Percentiles rank a stretch among this genome's conserved stretches.
Conservation (phyloP, 176 grass and related monocot genomes). For the Elaeis guineensis region DNA sequence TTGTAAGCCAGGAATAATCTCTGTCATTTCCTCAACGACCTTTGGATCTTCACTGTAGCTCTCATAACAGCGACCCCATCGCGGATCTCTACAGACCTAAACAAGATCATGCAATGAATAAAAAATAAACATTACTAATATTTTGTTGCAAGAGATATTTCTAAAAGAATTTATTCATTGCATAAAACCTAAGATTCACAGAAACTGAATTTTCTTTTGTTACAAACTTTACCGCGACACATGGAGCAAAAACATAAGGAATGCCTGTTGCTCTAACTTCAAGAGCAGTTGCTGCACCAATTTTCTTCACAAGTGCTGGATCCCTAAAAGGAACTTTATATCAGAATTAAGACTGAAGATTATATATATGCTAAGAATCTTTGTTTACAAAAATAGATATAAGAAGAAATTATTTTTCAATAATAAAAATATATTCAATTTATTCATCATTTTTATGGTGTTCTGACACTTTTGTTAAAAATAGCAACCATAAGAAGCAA, state of each 20-base stretch:
- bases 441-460: too few relatives aligned
- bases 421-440: too few relatives aligned
- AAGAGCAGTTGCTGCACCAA: slow-evolving; percentile 1
- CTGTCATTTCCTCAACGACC: neutral
- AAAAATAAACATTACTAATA: neutral
- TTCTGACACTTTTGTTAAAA: too few relatives aligned
- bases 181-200: too few relatives aligned
- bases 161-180: too few relatives aligned
- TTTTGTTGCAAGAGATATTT: neutral
- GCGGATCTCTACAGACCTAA: slow-evolving; percentile 10
- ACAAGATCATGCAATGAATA: neutral
- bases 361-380: too few relatives aligned
- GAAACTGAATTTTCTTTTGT: too few relatives aligned
- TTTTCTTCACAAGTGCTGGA: neutral
- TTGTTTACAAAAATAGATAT: too few relatives aligned
- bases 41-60: neutral
- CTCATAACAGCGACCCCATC: neutral
- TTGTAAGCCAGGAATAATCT: slow-evolving; percentile 1
- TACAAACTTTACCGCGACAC: neutral
- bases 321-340: neutral
- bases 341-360: too few relatives aligned
- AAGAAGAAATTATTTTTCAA: too few relatives aligned
- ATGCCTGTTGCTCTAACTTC: slow-evolving; percentile 13
- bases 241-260: slow-evolving; percentile 6
- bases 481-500: too few relatives aligned